Base-by-base conservation (phyloP, 345 rosid species). In the Syzygium oleosum region DNA sequence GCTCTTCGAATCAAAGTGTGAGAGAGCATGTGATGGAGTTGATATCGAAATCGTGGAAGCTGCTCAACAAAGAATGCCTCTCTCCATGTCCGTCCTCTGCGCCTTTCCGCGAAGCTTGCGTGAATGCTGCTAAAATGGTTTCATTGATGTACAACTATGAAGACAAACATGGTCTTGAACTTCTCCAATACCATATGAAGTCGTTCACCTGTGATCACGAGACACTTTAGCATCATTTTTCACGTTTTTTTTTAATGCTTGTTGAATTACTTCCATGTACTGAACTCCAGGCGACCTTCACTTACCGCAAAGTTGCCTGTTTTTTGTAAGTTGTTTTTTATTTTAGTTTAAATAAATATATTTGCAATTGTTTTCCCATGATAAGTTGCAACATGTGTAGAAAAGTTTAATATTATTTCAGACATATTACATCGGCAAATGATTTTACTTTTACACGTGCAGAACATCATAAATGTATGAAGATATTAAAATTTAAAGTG, bases 11-110 rank as follows among this genome's bases (percentile, higher is more conserved):
- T 16, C 93, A 91, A 56, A 90, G 55, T 2, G 94, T 90, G 7
- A 83, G 91, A 80, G 85, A 87, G 31, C 87, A 89, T 55, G 95
- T 90, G 38, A 43, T 31, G 7, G 9, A 51, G 1, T 86, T 90
- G 90, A 94, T 94, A 88, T 89, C 91, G 8, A 86, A 93, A 3
- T 90, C 88, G 21, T 94, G 98, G 97, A 94, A 92, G 90, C 52
- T 23, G 5, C 92, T 94, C n/a, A 94, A 93, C 89, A 53, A 63
- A 17, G 94, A 93, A 49, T 92, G 91, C 84, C 88, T 94, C 11
- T 83, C 59, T n/a, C 89, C 88, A 43, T 90, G 84, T 21, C 88
- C 89, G 68, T 89, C 89, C 61, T 91, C 97, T 10, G 14, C 86
- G 52, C 16, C 90, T 52, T 94, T 92, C 84, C 68, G 23, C 0